A percentile compares a stretch with the other conserved stretches of the same genome.
Conservation (phyloP, 1,284 basidiomycete genomes). For the Wallemia ichthyophaga region DNA sequence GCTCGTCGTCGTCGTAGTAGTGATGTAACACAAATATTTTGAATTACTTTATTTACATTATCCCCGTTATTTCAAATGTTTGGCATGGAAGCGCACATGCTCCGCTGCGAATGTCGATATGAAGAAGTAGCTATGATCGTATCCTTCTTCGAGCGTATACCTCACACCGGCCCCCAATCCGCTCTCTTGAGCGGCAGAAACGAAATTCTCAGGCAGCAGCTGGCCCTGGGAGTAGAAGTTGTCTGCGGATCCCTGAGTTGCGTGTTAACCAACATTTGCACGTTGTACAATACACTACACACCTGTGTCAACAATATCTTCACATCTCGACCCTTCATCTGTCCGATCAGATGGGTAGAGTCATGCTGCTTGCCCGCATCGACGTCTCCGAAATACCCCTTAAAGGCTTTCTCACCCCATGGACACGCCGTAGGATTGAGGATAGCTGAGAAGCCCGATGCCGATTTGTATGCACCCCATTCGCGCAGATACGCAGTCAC, state of each 20-base stretch:
- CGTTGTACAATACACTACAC: conserved; percentile 9
- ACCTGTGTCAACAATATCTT: conserved; percentile 64
- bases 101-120: conserved; percentile 35
- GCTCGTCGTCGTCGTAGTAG: background rate
- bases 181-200: conserved; percentile 37
- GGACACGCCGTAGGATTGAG: conserved; percentile 58
- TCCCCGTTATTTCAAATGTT: conserved; percentile 15
- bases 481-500: conserved; percentile 59
- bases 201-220: conserved; percentile 63
- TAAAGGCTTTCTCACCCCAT: conserved; percentile 83
- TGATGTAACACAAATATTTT: too few relatives aligned
- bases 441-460: conserved; percentile 80
- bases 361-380: conserved; percentile 57
- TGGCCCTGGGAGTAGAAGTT: conserved; percentile 61
- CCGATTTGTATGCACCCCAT: conserved; percentile 42
- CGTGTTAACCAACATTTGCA: conserved; percentile 4
- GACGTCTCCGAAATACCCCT: conserved; percentile 43
- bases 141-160: conserved; percentile 40
- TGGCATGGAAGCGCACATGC: conserved; percentile 21
- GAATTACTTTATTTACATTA: too few relatives aligned
- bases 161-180: conserved; percentile 43
- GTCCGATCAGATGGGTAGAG: conserved; percentile 50
- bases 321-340: conserved; percentile 25
- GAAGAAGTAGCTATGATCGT: conserved; percentile 39
- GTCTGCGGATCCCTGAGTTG: conserved; percentile 41